phyloP scores from a whole-genome alignment of 192 early-diverging fungal genomes.

The Backusella morwellensis region DNA sequence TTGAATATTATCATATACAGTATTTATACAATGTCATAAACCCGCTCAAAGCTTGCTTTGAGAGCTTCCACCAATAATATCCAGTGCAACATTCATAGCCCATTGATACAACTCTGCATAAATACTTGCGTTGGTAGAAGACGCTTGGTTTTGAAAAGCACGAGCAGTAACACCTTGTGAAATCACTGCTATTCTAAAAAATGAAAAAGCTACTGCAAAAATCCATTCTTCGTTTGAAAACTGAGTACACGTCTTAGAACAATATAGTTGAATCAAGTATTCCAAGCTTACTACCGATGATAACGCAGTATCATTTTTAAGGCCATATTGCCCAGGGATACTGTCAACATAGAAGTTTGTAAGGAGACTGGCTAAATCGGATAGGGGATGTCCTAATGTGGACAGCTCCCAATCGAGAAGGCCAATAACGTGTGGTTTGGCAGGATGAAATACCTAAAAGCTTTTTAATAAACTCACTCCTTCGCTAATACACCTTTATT shows the following conservation, averaged over 20 bases:
- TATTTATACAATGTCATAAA: neutral
- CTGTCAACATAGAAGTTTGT: conserved; percentile 56
- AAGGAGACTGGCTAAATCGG: conserved; percentile 87
- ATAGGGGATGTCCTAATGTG: conserved; percentile 88
- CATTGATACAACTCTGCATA: conserved; percentile 46
- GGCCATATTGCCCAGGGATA: conserved; percentile 21
- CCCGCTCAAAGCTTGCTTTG: neutral
- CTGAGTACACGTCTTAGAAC: conserved; percentile 47
- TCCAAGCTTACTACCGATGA: conserved; percentile 58
- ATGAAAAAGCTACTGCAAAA: conserved; percentile 82
- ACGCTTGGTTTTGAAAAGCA: conserved; percentile 76
- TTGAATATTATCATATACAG: too few relatives aligned
- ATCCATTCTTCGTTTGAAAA: conserved; percentile 77
- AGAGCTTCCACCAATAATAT: conserved; percentile 50
- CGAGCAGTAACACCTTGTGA: conserved; percentile 86
- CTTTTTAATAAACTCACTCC: neutral
- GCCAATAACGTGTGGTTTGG: conserved; percentile 72
- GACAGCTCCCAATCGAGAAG: conserved; percentile 93
- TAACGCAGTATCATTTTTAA: conserved; percentile 38
- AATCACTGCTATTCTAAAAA: conserved; percentile 84
- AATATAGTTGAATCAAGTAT: conserved; percentile 71
- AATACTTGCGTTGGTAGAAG: conserved; percentile 53
- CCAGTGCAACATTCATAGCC: conserved; percentile 49
- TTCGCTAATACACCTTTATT: neutral
- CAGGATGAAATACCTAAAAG: conserved; percentile 72